Evolutionary conservation across 1,284 basidiomycete genomes (phyloP), one percentile per base, ranked within the genome.

Genomic region (Bjerkandera adusta): DNA sequence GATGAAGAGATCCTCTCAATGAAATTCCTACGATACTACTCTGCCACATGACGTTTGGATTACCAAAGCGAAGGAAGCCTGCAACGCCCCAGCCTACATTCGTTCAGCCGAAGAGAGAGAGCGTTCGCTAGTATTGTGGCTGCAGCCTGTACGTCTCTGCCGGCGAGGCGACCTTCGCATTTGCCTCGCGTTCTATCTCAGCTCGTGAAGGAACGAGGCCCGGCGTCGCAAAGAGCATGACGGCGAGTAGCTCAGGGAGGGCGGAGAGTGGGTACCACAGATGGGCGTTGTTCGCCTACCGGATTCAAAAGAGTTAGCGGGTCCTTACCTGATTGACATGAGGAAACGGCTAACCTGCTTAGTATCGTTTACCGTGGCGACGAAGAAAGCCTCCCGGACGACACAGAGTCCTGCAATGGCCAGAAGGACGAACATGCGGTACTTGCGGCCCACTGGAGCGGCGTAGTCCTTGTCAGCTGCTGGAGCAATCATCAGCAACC

Each of bases 231-330:
- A 71, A 74, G 36, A 75, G 54, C 4, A 68, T 22, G 0, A 70
- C 71, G 0, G 69, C 72, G 20, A 75, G 48, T 18, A 73, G 46
- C 56, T 77, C 75, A 1, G 73, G 63, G 6, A 72, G 41, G 1
- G 71, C 73, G 3, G 70, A 57, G 6, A 77, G 61, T 2, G 75
- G 72, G 47, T 75, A 77, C 71, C 72, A 77, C 35, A 67, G 61
- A 22, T 62, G 55, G 51, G 77, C 74, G 21, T 71, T 59, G 32
- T 67, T 63, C 50, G 68, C 65, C 49, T 54, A 21, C 30, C 4
- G 11, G 15, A 25, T n/a, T 21, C 13, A 12, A n/a, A 38, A 6
- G 16, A n/a, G n/a, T n/a, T n/a, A n/a, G n/a, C n/a, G n/a, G n/a
- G n/a, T n/a, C n/a, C n/a, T n/a, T n/a, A n/a, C n/a, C n/a, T n/a